Evolutionary conservation across 192 early-diverging fungal species (phyloP).

Genomic region (Helicostylum pulchrum): DNA sequence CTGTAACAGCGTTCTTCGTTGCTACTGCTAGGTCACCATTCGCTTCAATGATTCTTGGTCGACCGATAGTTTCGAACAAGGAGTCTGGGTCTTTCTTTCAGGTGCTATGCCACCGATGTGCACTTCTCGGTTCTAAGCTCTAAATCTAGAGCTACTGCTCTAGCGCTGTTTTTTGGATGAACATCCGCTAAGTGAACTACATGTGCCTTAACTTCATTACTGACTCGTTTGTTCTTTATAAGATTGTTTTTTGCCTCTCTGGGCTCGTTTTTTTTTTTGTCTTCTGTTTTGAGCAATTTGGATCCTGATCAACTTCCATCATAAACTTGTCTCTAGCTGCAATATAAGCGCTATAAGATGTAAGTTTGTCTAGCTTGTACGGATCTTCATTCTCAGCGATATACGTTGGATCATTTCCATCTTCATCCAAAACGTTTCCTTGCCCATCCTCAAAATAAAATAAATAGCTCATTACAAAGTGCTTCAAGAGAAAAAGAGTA

Average conservation of each 20-base stretch:
- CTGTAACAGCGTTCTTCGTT: background rate
- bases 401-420: constrained; percentile 3
- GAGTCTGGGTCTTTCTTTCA: background rate
- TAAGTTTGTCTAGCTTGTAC: no score
- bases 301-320: no score
- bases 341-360: no score
- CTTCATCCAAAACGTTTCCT: constrained; percentile 10
- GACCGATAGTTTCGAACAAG: background rate
- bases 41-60: background rate
- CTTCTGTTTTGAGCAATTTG: no score
- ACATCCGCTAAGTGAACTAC: constrained; percentile 13
- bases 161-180: constrained; percentile 7
- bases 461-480: no score
- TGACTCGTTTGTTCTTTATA: constrained; percentile 1
- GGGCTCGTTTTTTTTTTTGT: no score
- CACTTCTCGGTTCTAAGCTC: constrained; percentile 1
- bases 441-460: constrained; percentile 7
- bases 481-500: no score
- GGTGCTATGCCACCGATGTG: background rate
- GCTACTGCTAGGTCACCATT: background rate
- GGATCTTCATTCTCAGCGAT: no score
- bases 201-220: constrained; percentile 9
- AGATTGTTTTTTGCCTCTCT: no score
- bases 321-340: no score
- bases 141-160: constrained; percentile 5